Base-by-base conservation (phyloP, 495 filamentous ascomycete genomes). In the Friedmanniomyces simplex region DNA sequence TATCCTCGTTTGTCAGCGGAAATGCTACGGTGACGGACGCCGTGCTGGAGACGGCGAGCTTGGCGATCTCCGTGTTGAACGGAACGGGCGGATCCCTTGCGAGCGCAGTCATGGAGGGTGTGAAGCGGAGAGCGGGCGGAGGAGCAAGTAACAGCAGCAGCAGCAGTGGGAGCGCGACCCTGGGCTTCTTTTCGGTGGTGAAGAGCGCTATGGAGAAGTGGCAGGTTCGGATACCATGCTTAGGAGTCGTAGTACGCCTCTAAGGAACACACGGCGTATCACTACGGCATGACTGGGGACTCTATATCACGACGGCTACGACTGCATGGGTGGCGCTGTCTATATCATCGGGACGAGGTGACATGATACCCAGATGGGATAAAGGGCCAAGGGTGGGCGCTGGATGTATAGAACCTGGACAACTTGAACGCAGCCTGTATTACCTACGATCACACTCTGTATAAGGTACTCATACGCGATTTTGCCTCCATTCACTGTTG, bases 161-260 rank as follows among this genome's bases (percentile, higher is more conserved):
- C n/a, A 24, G 6, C 8, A 46, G 30, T 14, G 52, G 11, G 26
- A 22, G 20, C 1, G 49, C 55, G 1, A 37, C 21, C 1, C 26
- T 12, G 41, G 54, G 30, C 49, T 54, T 42, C 12, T 53, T 59
- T 30, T 66, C 67, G 49, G 66, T 61, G 62, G 43, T 66, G 6
- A 65, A 61, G 43, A 55, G 65, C n/a, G 39, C 68, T 47, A 24
- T 65, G 41, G 65, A 63, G 46, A 70, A 67, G 67, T 67, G 61
- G 59, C 66, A 70, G 62, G 68, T 67, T 56, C 46, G 71, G 54
- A 66, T 74, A 52, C 62, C 63, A 18, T 72, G 71, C 54, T 34
- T 74, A 49, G 70, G 72, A 59, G 69, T 72, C 16, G 22, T 67
- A 28, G 57, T 72, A 13, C 57, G 69, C 52, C 56, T 72, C 30